Conservation (phyloP, 176 grass and related monocot genomes). For the Leersia perrieri region DNA sequence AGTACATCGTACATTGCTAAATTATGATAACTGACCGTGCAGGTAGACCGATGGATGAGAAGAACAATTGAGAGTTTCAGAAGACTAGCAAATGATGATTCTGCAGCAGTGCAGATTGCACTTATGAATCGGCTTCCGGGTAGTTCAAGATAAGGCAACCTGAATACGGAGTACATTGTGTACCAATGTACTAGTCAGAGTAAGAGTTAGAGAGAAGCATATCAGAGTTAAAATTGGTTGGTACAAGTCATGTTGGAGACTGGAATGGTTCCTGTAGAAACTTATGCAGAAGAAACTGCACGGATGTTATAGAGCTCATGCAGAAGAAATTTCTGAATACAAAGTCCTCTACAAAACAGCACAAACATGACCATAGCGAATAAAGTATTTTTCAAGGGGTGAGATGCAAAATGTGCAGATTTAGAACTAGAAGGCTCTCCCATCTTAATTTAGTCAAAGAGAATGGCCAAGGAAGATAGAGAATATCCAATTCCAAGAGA, state of each 20-base stretch:
- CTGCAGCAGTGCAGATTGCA: background rate
- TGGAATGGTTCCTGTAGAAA: background rate
- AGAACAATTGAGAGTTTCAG: background rate
- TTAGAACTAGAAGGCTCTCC: background rate
- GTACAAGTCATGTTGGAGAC: background rate
- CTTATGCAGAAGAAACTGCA: too few relatives aligned
- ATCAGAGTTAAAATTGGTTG: background rate
- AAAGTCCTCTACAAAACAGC: background rate
- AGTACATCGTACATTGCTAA: background rate
- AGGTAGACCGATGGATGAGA: background rate
- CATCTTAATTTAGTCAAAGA: conserved; percentile 5
- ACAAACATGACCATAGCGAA: background rate
- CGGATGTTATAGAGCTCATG: too few relatives aligned
- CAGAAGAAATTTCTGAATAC: conserved; percentile 3
- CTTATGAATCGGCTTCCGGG: background rate
- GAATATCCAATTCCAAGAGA: conserved; percentile 23
- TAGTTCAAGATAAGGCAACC: background rate
- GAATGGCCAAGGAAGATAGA: background rate
- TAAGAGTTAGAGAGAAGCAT: background rate
- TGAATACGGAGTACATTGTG: background rate
- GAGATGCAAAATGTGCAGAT: background rate
- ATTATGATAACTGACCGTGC: background rate
- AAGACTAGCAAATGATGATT: background rate
- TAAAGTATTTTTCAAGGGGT: background rate
- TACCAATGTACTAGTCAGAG: background rate